These are phyloP conservation scores for Actinomortierella wolfii DNA, from an alignment of 371 early-diverging fungal genomes.

Conservation along the genomic window DNA sequence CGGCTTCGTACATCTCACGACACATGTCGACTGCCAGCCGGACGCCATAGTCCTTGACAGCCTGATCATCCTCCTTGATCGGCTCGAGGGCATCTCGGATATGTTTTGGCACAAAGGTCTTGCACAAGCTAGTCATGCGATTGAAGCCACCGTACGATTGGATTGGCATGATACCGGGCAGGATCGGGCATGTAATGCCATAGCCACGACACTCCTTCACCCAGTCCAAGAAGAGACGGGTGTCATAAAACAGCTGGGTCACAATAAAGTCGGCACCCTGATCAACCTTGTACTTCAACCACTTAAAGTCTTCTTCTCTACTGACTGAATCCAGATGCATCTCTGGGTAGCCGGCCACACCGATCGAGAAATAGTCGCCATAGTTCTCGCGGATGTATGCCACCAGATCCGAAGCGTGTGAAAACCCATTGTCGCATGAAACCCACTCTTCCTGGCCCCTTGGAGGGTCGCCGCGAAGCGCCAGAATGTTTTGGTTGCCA, in stretches of 20 bases:
- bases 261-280: slow-evolving; percentile 89
- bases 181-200: slow-evolving; percentile 80
- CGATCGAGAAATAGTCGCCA: slow-evolving; percentile 90
- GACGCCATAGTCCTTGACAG: slow-evolving; percentile 88
- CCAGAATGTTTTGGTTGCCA: slow-evolving; percentile 90
- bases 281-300: slow-evolving; percentile 82
- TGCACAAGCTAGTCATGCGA: slow-evolving; percentile 78
- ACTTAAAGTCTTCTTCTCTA: slow-evolving; percentile 69
- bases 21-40: slow-evolving; percentile 77
- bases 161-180: slow-evolving; percentile 92
- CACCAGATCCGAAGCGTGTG: slow-evolving; percentile 83
- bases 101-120: slow-evolving; percentile 76
- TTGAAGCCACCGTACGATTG: slow-evolving; percentile 84
- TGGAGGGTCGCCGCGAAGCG: slow-evolving; percentile 91
- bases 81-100: slow-evolving; percentile 76
- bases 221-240: slow-evolving; percentile 78
- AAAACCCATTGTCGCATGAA: slow-evolving; percentile 75
- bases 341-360: slow-evolving; percentile 89
- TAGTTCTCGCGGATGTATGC: slow-evolving; percentile 81
- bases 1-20: slow-evolving; percentile 62
- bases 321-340: slow-evolving; percentile 70
- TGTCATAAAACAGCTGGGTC: slow-evolving; percentile 91
- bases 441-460: slow-evolving; percentile 76
- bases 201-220: slow-evolving; percentile 66
- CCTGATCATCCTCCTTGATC: slow-evolving; percentile 92